These are phyloP conservation scores for Lagenidium sp. DNA, from an alignment of 352 stramenopile species.

Conservation along the genomic window DNA sequence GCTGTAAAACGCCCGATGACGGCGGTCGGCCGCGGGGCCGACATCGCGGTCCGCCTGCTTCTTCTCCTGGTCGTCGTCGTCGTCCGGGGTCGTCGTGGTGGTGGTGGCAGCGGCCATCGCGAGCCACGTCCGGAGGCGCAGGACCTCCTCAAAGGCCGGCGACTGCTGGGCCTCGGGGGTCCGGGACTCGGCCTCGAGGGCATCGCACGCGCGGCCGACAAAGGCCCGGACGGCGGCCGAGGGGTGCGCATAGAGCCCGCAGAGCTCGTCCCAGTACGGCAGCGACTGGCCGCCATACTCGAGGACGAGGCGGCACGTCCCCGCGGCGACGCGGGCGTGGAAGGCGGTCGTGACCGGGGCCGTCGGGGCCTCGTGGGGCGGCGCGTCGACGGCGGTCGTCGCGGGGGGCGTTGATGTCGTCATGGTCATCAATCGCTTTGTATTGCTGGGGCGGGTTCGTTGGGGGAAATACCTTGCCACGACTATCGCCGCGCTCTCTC, in stretches of 20 bases:
- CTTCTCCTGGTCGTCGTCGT: no score
- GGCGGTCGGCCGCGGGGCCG: no score
- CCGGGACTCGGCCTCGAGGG: conserved; percentile 39
- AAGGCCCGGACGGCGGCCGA: conserved; percentile 22
- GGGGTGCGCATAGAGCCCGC: conserved; percentile 30
- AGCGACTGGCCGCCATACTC: conserved; percentile 68
- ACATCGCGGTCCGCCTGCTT: no score
- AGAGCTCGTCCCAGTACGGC: conserved; percentile 58
- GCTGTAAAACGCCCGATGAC: conserved; percentile 58
- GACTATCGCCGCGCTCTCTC: no score
- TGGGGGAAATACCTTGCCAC: background rate
- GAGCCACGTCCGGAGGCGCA: conserved; percentile 55
- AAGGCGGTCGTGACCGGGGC: conserved; percentile 13
- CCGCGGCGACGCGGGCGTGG: conserved; percentile 1
- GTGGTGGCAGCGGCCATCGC: conserved; percentile 4
- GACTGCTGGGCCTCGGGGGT: conserved; percentile 27
- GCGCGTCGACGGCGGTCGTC: conserved; percentile 7
- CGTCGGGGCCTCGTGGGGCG: conserved; percentile 11
- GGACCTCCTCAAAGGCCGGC: conserved; percentile 28
- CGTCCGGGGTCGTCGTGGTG: conserved; percentile 13
- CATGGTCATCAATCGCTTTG: conserved; percentile 20
- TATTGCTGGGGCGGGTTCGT: conserved; percentile 10
- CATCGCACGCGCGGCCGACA: conserved; percentile 32
- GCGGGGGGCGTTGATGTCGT: conserved; percentile 10
- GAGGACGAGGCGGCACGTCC: conserved; percentile 23